Evolutionary conservation across 2,329 filamentous ascomycete species (phyloP), one percentile per base, ranked within the genome.

Genomic region (Chrysoporthe austroafricana): DNA sequence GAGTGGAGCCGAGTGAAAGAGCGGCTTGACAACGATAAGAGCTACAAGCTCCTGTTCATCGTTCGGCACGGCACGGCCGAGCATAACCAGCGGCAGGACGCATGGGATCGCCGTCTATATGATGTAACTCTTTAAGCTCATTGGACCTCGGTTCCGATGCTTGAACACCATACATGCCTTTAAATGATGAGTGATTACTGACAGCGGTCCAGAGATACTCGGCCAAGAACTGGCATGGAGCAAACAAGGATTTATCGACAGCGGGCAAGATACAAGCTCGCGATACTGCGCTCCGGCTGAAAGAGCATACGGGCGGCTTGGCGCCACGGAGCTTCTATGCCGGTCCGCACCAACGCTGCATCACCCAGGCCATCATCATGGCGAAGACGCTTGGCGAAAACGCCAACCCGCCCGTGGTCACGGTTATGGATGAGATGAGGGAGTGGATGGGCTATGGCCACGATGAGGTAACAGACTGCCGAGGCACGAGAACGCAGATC

Each of bases 371-470:
- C 56, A 42, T 18, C n/a, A 58, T 39, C 56, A 58, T 58, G 56
- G 36, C 56, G 34, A 42, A 36, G 34, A 58, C 34, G 13, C 56
- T 58, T 14, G 11, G 7, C 13, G 34, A 36, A 3, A 42, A 32
- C 0, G 13, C 3, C 26, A 21, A 32, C 50, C 50, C 50, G 4
- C 50, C 13, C 50, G 34, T 39, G 36, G 36, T 58, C 16, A 42
- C 34, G 18, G 9, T 58, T 18, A 58, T 58, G 56, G 56, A 58
- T 16, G 36, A 58, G 16, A 36, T 58, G 56, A 36, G 36, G 34
- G 36, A 58, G 56, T 58, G 56, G 56, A 58, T 58, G 56, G 56
- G 56, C 3, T 58, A 39, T 36, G 56, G 36, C 34, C 56, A 58
- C n/a, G 8, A 58, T 36, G 56, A 58, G 32, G 56, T 58, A 18